Conservation (phyloP, 306 rosid genomes). For the Datisca glomerata region DNA sequence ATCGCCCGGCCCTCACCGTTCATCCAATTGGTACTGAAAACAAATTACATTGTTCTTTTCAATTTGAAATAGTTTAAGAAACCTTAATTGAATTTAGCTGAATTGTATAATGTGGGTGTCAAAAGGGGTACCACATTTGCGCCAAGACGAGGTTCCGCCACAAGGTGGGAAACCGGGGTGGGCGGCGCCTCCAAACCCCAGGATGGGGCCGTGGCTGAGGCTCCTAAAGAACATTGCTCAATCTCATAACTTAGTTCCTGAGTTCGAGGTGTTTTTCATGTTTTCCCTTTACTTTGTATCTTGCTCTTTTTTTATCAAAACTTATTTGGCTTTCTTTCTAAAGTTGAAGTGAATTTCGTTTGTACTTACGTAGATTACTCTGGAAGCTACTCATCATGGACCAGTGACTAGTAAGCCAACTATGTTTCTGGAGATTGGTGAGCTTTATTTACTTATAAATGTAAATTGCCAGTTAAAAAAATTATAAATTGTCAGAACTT, state of each 20-base stretch:
- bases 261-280: slow-evolving; percentile 94
- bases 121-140: slow-evolving; percentile 83
- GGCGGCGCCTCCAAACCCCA: slow-evolving; percentile 72
- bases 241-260: slow-evolving; percentile 66
- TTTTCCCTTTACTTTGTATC: too few relatives aligned
- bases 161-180: slow-evolving; percentile 96
- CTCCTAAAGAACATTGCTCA: slow-evolving; percentile 52
- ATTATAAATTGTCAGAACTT: too few relatives aligned
- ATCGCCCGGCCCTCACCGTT: slow-evolving; percentile 84
- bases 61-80: not conserved
- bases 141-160: slow-evolving; percentile 71
- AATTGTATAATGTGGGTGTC: slow-evolving; percentile 2
- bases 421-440: slow-evolving; percentile 91
- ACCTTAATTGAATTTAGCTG: not conserved
- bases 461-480: too few relatives aligned
- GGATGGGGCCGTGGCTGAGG: slow-evolving; percentile 90
- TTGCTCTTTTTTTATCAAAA: too few relatives aligned
- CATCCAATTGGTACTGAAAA: slow-evolving; percentile 61
- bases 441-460: slow-evolving; percentile 13
- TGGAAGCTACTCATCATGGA: slow-evolving; percentile 98
- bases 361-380: slow-evolving; percentile 64
- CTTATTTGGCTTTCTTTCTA: too few relatives aligned
- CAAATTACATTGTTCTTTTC: too few relatives aligned
- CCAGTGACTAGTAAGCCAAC: slow-evolving; percentile 71
- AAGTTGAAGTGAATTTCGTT: too few relatives aligned